Conservation (phyloP, 306 rosid species). For the Cicer cuneatum region DNA sequence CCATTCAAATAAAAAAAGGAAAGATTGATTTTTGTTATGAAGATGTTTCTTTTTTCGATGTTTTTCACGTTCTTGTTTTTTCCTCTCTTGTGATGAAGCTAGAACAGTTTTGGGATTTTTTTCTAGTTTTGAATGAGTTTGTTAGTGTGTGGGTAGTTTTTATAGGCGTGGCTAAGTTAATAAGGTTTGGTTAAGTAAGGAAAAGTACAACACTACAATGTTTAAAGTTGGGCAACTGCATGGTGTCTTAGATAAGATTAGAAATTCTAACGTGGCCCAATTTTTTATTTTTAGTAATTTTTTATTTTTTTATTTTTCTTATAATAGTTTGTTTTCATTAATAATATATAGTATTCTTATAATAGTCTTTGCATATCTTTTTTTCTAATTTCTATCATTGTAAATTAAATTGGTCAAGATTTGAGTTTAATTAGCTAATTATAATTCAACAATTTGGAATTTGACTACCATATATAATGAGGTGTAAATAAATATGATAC, state of each 20-base stretch:
- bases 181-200: slow-evolving; percentile 35
- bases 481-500: too few relatives aligned
- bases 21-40: not conserved
- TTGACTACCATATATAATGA: too few relatives aligned
- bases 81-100: not conserved
- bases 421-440: too few relatives aligned
- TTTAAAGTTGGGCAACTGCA: slow-evolving; percentile 39
- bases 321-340: too few relatives aligned
- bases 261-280: not conserved
- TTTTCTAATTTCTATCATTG: not conserved
- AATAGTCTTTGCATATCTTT: not conserved
- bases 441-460: not conserved
- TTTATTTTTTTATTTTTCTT: not conserved
- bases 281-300: not conserved
- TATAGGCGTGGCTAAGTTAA: not conserved
- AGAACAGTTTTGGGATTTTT: not conserved
- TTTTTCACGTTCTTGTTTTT: not conserved
- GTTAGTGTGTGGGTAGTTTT: slow-evolving; percentile 1
- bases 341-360: not conserved
- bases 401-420: not conserved
- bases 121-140: not conserved
- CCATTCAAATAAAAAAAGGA: slow-evolving; percentile 48
- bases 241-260: slow-evolving; percentile 22
- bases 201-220: slow-evolving; percentile 40
- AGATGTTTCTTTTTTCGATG: not conserved